Percentiles rank a stretch among this genome's conserved stretches.
Conservation (phyloP, 306 rosid genomes). For the Cicer chorassanicum region DNA sequence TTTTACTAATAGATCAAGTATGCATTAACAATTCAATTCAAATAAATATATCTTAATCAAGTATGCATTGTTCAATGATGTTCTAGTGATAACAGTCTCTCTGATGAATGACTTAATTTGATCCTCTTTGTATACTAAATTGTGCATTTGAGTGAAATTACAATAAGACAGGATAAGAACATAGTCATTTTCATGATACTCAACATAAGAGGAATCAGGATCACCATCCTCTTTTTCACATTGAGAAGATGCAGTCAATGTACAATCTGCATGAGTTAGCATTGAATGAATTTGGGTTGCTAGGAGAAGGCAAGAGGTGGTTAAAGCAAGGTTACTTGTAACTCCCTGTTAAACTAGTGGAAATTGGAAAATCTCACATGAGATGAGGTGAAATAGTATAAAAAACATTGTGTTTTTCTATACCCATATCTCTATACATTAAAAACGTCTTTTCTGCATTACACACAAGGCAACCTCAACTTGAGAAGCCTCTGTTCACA, state of each 20-base stretch:
- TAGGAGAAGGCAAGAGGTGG: not conserved
- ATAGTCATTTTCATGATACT: not conserved
- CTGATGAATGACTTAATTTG: not conserved
- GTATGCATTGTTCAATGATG: too few species aligned
- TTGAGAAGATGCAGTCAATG: not conserved
- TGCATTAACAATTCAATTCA: slow-evolving; percentile 10
- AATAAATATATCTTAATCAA: too few species aligned
- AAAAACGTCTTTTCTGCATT: not conserved
- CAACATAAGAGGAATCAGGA: not conserved
- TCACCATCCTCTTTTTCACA: not conserved
- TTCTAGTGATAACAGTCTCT: too few species aligned
- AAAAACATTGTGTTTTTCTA: not conserved
- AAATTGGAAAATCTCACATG: not conserved
- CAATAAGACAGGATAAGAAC: not conserved
- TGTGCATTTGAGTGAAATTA: not conserved
- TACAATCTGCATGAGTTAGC: not conserved
- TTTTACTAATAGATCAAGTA: too few species aligned
- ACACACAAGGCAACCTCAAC: not conserved
- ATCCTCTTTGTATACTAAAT: not conserved
- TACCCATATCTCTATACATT: not conserved
- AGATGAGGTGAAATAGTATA: not conserved
- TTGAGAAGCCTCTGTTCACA: not conserved
- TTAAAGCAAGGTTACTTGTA: slow-evolving; percentile 4
- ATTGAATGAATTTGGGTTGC: not conserved
- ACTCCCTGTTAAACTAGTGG: not conserved